A percentile compares a stretch with the other conserved stretches of the same genome.
Conservation (phyloP, 768 basidiomycete species). For the Artomyces pyxidatus region DNA sequence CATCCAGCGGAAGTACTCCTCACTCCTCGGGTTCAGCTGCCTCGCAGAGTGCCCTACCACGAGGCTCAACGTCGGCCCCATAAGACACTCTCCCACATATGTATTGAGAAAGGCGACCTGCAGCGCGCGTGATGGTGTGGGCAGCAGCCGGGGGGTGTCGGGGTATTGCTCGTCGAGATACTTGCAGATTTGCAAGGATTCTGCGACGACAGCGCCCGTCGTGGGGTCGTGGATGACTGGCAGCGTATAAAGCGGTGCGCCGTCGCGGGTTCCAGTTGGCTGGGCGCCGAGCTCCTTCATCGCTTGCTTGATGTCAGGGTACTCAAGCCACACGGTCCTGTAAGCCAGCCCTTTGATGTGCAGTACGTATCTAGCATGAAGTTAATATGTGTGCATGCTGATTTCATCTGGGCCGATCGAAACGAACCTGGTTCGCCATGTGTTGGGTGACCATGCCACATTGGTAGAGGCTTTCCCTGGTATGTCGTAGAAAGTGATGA, state of each 20-base stretch:
- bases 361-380: not conserved
- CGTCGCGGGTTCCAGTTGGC: not conserved
- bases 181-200: conserved; percentile 12
- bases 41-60: not conserved
- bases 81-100: not conserved
- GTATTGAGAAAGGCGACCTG: conserved; percentile 1
- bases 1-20: conserved; percentile 7
- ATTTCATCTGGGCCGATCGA: not conserved
- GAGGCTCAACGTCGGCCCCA: not conserved
- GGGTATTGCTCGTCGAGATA: conserved; percentile 16
- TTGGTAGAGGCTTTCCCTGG: not conserved
- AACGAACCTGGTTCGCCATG: not conserved
- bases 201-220: conserved; percentile 10
- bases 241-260: conserved; percentile 9
- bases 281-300: not conserved
- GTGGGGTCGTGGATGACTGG: conserved; percentile 13
- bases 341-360: conserved; percentile 1
- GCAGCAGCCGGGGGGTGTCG: conserved; percentile 6
- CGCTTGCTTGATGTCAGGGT: not conserved
- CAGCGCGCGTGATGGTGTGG: conserved; percentile 1
- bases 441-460: not conserved
- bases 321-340: not conserved
- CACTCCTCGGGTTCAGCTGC: not conserved
- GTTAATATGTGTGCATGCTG: not conserved
- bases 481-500: not conserved